Evolutionary conservation across 345 rosid species (phyloP).

Genomic region (Bruguiera parviflora): DNA sequence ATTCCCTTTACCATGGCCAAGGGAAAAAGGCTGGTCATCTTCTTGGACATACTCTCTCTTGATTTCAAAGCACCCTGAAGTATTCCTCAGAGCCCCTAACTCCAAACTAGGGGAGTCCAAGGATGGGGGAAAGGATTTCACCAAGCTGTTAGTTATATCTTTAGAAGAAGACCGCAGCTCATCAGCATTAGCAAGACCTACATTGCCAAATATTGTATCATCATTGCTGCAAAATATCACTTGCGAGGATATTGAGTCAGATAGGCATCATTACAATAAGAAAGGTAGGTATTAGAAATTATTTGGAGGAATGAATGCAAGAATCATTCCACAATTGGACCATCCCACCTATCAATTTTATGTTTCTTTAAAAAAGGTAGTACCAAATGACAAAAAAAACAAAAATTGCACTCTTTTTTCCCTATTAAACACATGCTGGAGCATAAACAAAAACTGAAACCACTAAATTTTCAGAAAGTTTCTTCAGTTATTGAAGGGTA

Average conservation of each 20-base stretch:
- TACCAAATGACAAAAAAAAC: background rate
- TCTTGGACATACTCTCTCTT: conserved; percentile 50
- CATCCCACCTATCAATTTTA: background rate
- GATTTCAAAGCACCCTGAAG: conserved; percentile 34
- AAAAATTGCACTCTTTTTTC: background rate
- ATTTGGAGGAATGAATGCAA: background rate
- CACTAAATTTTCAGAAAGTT: too few relatives aligned
- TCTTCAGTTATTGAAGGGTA: too few relatives aligned
- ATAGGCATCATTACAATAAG: conserved; percentile 26
- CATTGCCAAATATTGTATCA: conserved; percentile 75
- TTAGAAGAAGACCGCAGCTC: conserved; percentile 77
- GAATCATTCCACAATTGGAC: conserved; percentile 3
- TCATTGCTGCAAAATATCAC: conserved; percentile 93
- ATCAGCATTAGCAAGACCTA: conserved; percentile 55
- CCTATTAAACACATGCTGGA: background rate
- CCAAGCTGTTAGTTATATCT: conserved; percentile 50
- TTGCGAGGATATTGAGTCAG: conserved; percentile 88
- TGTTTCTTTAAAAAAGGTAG: background rate
- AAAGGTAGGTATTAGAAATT: background rate
- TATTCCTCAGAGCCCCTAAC: conserved; percentile 34
- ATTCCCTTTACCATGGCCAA: conserved; percentile 36
- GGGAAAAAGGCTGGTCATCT: conserved; percentile 41
- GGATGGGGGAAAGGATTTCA: conserved; percentile 43
- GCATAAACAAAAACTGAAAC: background rate
- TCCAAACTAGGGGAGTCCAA: conserved; percentile 48